These are phyloP conservation scores for Penicillium cataractarum DNA, from an alignment of 495 filamentous ascomycete genomes.

Conservation along the genomic window DNA sequence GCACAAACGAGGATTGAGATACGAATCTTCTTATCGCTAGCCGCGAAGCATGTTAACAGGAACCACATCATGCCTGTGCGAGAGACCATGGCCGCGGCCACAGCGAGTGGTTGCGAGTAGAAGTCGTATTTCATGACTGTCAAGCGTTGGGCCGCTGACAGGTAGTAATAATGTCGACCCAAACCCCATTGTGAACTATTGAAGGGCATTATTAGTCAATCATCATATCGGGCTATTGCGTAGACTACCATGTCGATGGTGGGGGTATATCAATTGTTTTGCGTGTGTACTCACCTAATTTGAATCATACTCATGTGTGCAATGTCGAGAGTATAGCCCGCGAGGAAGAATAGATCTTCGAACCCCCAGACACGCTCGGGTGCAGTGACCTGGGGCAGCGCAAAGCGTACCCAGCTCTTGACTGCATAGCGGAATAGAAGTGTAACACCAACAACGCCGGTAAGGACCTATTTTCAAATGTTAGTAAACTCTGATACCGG, in stretches of 20 bases:
- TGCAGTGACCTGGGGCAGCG: conserved; percentile 38
- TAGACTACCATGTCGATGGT: neutral
- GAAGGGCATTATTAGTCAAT: neutral
- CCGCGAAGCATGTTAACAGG: conserved; percentile 39
- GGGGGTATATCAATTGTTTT: neutral
- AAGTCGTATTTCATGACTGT: conserved; percentile 39
- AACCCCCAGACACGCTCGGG: conserved; percentile 40
- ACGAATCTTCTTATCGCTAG: conserved; percentile 35
- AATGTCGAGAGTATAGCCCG: conserved; percentile 37
- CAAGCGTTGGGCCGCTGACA: conserved; percentile 23
- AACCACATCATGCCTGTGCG: conserved; percentile 47
- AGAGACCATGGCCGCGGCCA: conserved; percentile 51
- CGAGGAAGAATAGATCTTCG: conserved; percentile 40
- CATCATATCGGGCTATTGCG: neutral
- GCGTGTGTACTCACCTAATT: conserved; percentile 26
- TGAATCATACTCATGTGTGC: conserved; percentile 39
- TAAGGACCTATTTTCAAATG: conserved; percentile 29
- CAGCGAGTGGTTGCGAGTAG: conserved; percentile 40
- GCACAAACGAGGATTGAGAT: conserved; percentile 36
- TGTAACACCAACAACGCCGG: conserved; percentile 32
- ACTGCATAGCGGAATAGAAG: conserved; percentile 37
- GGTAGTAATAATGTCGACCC: conserved; percentile 38
- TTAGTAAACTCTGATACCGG: neutral
- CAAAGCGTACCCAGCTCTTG: conserved; percentile 42
- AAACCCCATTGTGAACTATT: conserved; percentile 35